Percentiles rank a stretch among this genome's conserved stretches.
Conservation (phyloP, 495 filamentous ascomycete genomes). For the Tuber calosporum region DNA sequence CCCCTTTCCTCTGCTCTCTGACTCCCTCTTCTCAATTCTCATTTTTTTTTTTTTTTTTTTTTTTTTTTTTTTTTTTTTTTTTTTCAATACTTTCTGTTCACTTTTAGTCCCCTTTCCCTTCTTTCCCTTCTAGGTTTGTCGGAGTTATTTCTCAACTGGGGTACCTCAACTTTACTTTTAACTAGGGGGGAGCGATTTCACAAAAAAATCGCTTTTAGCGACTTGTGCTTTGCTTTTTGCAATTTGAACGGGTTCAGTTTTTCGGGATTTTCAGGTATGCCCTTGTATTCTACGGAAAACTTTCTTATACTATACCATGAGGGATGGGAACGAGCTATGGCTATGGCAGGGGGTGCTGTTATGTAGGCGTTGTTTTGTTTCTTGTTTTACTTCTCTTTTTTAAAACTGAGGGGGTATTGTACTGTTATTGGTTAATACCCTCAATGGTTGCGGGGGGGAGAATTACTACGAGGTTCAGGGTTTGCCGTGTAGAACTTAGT, state of each 20-base stretch:
- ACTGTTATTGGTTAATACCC: not conserved
- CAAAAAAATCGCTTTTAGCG: not conserved
- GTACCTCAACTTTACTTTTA: not conserved
- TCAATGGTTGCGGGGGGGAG: not conserved
- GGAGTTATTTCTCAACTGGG: not conserved
- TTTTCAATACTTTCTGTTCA: conserved; percentile 20
- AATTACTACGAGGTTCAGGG: not conserved
- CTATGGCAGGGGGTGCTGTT: not conserved
- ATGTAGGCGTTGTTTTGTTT: not conserved
- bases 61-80: too few relatives aligned
- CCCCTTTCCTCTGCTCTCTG: conserved; percentile 5
- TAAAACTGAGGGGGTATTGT: not conserved
- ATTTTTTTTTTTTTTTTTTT: too few relatives aligned
- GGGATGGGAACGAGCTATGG: not conserved
- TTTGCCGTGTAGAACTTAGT: not conserved
- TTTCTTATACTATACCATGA: conserved; percentile 4
- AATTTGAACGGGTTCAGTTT: not conserved
- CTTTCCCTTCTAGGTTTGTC: not conserved
- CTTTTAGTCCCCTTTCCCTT: not conserved
- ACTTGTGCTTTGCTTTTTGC: not conserved
- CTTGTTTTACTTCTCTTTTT: not conserved
- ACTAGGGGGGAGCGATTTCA: not conserved
- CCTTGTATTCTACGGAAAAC: conserved; percentile 1
- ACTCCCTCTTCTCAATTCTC: conserved; percentile 9
- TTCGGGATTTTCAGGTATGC: not conserved